Evolutionary conservation across 305 asterid genomes (phyloP), one percentile per base, ranked within the genome.

Genomic region (Coffea humblotiana): DNA sequence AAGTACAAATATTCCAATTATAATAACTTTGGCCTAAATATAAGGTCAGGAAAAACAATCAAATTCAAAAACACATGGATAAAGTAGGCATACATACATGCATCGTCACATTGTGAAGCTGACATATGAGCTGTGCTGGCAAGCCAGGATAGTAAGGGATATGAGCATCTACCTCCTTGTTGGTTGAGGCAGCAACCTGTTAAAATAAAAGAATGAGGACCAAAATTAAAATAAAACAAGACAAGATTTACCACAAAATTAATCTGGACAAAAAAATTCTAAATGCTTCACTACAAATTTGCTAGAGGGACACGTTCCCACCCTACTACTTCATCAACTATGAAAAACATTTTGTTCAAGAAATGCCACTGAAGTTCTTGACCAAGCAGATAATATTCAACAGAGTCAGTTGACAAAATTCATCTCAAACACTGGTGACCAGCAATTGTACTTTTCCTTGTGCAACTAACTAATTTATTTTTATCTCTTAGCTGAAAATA

Each of bases 71-170:
- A 75, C 72, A 73, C 7, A 58, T n/a, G 21, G 18, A 64, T 32
- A 1, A 63, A 29, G 40, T 2, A 56, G n/a, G 79, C 54, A 49
- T 49, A 51, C 95, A 71, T 90, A 95, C 99, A 84, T 95, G 97
- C 99, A 95, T 95, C 37, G 98, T 93, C 83, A 95, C 91, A 86
- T 93, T 92, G 88, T 93, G 97, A 89, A 93, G 98, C 87, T 92
- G 98, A 86, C 98, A 95, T 83, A 93, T 92, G 71, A 95, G 89
- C 64, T 95, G 99, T 0, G 99, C 92, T 21, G 93, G 93, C 82
- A 95, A 90, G 75, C 99, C 97, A 56, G 99, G 96, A 90, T 95
- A 95, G 84, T 82, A 94, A 45, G 98, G 98, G 71, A 95, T 90
- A 54, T 94, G 88, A 69, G 90, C 90, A 85, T 95, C 92, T 25